These are phyloP conservation scores for Mucor plumbeus DNA, from an alignment of 371 early-diverging fungal species.

Conservation along the genomic window DNA sequence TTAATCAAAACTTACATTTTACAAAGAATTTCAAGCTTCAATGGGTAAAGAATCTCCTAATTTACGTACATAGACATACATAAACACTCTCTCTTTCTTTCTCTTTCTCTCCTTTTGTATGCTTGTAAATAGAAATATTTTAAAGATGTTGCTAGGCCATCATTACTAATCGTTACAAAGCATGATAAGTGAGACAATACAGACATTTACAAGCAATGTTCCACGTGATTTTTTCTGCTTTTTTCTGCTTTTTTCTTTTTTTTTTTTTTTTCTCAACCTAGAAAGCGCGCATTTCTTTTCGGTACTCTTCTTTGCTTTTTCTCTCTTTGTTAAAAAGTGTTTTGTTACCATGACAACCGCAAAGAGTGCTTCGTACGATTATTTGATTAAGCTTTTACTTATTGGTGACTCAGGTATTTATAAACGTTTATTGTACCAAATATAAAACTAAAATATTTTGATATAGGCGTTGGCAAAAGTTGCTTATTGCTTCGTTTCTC, in stretches of 20 bases:
- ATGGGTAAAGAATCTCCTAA: too few relatives aligned
- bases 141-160: neutral
- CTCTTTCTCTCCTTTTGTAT: neutral
- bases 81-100: neutral
- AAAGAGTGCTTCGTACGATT: conserved; percentile 73
- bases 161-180: neutral
- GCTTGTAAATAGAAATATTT: neutral
- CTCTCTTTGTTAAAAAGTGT: neutral
- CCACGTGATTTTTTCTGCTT: neutral
- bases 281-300: neutral
- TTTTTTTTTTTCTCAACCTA: neutral
- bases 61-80: neutral
- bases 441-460: neutral
- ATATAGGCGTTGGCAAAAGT: conserved; percentile 94
- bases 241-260: too few relatives aligned
- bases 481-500: conserved; percentile 95
- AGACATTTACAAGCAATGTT: neutral
- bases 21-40: neutral
- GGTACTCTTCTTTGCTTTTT: neutral
- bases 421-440: neutral
- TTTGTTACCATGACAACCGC: conserved; percentile 43
- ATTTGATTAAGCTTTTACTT: conserved; percentile 30
- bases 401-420: conserved; percentile 96
- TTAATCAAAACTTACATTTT: too few relatives aligned
- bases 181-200: neutral